A percentile compares a stretch with the other conserved stretches of the same genome.
These are phyloP conservation scores for Avena insularis DNA, from an alignment of 176 grass and related monocot genomes.

Conservation along the genomic window DNA sequence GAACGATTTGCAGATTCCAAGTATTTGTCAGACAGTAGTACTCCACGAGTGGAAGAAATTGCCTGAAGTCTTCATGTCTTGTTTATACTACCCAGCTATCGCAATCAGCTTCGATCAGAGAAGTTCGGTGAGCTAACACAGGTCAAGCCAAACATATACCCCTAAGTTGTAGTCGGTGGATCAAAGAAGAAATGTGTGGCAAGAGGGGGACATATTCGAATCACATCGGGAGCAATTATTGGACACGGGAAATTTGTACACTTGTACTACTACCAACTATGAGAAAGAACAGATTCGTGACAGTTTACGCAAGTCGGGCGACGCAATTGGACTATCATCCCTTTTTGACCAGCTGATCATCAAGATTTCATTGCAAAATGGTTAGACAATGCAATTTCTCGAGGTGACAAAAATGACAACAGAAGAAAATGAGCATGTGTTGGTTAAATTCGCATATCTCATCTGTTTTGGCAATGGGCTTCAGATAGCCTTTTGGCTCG, in stretches of 20 bases:
- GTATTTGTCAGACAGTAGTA: background rate
- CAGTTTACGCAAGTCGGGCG: slow-evolving; percentile 3
- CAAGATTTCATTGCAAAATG: background rate
- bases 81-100: background rate
- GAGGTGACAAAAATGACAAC: background rate
- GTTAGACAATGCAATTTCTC: background rate
- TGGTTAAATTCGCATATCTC: too few species aligned
- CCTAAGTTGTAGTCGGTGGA: slow-evolving; percentile 1
- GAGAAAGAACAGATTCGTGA: slow-evolving; percentile 36
- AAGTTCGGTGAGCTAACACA: slow-evolving; percentile 46
- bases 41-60: background rate
- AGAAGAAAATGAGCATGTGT: too few species aligned
- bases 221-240: slow-evolving; percentile 31
- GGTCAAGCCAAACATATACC: slow-evolving; percentile 31
- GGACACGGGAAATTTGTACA: slow-evolving; percentile 29
- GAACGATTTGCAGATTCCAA: background rate
- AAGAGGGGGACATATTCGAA: slow-evolving; percentile 3
- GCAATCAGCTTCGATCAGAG: slow-evolving; percentile 21
- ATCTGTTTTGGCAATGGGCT: too few species aligned
- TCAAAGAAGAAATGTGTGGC: background rate
- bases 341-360: background rate
- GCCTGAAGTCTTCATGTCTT: background rate
- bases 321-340: slow-evolving; percentile 23
- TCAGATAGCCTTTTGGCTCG: too few species aligned
- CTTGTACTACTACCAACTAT: slow-evolving; percentile 20